Conservation (phyloP, 1,284 basidiomycete genomes). For the Apiotrichum brassicae region DNA sequence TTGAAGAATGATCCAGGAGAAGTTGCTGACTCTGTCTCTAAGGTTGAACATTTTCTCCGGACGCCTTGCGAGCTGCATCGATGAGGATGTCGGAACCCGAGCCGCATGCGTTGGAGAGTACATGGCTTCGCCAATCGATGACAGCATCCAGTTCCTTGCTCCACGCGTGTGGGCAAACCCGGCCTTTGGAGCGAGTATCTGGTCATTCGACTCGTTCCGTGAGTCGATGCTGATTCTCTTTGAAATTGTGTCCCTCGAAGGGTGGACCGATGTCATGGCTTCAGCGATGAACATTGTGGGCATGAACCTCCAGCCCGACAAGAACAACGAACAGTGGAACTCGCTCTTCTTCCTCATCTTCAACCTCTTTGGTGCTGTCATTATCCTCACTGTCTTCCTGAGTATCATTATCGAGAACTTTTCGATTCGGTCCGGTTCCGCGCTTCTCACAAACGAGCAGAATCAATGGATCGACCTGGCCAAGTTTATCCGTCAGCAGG, state of each 20-base stretch:
- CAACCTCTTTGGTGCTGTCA: slow-evolving; percentile 84
- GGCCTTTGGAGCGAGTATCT: slow-evolving; percentile 62
- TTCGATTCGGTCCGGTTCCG: slow-evolving; percentile 73
- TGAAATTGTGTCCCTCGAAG: slow-evolving; percentile 92
- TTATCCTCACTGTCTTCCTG: slow-evolving; percentile 82
- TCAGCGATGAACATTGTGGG: slow-evolving; percentile 76
- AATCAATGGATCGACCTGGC: slow-evolving; percentile 91
- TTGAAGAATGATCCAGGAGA: too few relatives aligned
- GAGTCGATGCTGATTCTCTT: slow-evolving; percentile 85
- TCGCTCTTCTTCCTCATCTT: slow-evolving; percentile 91
- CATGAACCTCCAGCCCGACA: slow-evolving; percentile 60
- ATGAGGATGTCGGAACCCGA: slow-evolving; percentile 55
- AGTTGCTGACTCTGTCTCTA: background rate
- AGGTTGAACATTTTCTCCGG: slow-evolving; percentile 83
- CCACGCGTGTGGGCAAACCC: slow-evolving; percentile 89
- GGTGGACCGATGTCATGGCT: slow-evolving; percentile 89
- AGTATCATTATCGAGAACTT: slow-evolving; percentile 95
- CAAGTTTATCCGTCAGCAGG: slow-evolving; percentile 79
- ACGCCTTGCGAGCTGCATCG: slow-evolving; percentile 79
- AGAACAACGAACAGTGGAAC: slow-evolving; percentile 68
- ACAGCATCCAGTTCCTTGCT: slow-evolving; percentile 60
- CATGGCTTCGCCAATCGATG: slow-evolving; percentile 49
- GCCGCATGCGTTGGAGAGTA: slow-evolving; percentile 72
- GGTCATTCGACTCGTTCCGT: slow-evolving; percentile 86
- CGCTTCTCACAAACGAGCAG: slow-evolving; percentile 79